Evolutionary conservation across 768 basidiomycete genomes (phyloP).

Genomic region (Hortiboletus campestris): DNA sequence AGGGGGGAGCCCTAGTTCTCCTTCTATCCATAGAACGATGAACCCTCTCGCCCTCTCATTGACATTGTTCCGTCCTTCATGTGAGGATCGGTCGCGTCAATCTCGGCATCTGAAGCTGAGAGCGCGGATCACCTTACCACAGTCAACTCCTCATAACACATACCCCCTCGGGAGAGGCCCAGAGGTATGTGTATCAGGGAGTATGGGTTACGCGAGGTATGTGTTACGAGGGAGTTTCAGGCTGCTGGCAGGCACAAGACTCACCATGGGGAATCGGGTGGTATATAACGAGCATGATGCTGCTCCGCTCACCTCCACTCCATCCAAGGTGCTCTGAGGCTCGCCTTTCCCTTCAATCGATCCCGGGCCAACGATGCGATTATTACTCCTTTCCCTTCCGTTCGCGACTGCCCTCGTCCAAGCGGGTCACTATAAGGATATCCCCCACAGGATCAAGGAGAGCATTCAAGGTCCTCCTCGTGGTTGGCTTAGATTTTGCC

Average conservation of each 20-base stretch:
- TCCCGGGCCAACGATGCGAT: slow-evolving; percentile 7
- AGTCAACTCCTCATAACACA: too few relatives aligned
- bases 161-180: too few relatives aligned
- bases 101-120: background rate
- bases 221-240: too few relatives aligned
- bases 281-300: slow-evolving; percentile 13
- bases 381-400: slow-evolving; percentile 9
- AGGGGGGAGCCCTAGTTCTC: background rate
- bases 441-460: slow-evolving; percentile 46
- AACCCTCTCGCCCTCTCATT: background rate
- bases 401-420: slow-evolving; percentile 12
- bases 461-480: slow-evolving; percentile 41
- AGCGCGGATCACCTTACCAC: background rate
- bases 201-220: too few relatives aligned
- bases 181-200: too few relatives aligned
- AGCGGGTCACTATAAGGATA: slow-evolving; percentile 9
- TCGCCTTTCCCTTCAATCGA: background rate
- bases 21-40: slow-evolving; percentile 6
- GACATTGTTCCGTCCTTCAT: background rate
- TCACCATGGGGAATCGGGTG: background rate
- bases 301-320: too few relatives aligned
- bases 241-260: background rate
- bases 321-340: background rate
- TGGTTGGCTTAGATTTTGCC: slow-evolving; percentile 46
- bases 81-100: background rate